Conservation (phyloP, 2,329 filamentous ascomycete genomes). For the Fusarium humuli region DNA sequence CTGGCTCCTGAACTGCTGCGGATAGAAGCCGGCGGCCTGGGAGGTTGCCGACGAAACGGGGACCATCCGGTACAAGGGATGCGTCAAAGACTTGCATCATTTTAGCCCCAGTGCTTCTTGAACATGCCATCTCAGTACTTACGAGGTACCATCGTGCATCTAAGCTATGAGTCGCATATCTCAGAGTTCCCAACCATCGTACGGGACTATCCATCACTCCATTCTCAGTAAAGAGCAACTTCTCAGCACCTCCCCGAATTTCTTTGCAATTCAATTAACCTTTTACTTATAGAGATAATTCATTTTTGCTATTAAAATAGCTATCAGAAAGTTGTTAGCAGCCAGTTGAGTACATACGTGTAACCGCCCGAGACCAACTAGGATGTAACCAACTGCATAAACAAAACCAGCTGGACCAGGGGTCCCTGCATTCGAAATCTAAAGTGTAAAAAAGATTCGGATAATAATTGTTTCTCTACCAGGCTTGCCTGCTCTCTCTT, state of each 20-base stretch:
- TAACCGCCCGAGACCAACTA: not conserved
- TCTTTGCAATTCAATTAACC: not conserved
- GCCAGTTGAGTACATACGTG: not conserved
- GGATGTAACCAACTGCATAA: conserved; percentile 22
- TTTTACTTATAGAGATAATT: not conserved
- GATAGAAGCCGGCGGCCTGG: not conserved
- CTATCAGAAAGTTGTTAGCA: not conserved
- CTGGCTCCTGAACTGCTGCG: not conserved
- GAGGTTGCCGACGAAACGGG: not conserved
- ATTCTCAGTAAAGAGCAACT: not conserved
- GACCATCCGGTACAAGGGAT: not conserved
- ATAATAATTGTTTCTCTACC: fast-evolving
- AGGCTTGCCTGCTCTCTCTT: not conserved
- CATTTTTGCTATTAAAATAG: not conserved
- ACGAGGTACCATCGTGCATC: not conserved
- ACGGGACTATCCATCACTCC: not conserved
- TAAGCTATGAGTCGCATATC: not conserved
- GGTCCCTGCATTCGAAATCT: not conserved
- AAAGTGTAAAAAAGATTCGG: not conserved
- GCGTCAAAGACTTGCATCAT: not conserved
- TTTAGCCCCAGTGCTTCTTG: fast-evolving
- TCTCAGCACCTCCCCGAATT: not conserved
- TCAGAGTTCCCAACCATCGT: not conserved
- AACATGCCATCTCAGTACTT: fast-evolving
- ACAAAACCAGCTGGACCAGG: not conserved